Conservation (phyloP, 2,329 filamentous ascomycete genomes). For the Pseudogymnoascus verrucosus region DNA sequence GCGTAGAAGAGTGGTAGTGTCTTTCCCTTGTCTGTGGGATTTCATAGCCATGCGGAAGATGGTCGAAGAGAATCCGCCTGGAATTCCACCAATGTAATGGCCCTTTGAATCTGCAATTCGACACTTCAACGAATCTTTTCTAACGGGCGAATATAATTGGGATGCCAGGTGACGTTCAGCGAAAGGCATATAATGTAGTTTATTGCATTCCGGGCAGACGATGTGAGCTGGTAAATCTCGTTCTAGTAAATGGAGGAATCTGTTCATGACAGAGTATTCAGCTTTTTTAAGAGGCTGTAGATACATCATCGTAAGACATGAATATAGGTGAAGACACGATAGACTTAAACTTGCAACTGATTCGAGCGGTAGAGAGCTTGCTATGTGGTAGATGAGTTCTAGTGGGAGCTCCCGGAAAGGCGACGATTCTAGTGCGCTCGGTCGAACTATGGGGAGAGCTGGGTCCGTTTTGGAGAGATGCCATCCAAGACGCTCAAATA, state of each 20-base stretch:
- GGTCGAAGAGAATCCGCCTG: constrained; percentile 13
- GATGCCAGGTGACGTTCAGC: constrained; percentile 7
- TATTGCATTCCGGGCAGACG: constrained; percentile 11
- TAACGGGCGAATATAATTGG: not conserved
- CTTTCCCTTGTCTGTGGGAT: constrained; percentile 11
- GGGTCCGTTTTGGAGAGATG: not conserved
- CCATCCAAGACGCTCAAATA: not conserved
- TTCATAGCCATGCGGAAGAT: constrained; percentile 17
- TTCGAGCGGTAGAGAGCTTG: constrained; percentile 11
- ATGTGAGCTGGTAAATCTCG: constrained; percentile 13
- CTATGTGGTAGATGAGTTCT: constrained; percentile 15
- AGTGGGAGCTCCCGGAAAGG: constrained; percentile 13
- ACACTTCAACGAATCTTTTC: constrained; percentile 9
- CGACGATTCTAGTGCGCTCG: constrained; percentile 6
- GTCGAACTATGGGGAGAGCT: not conserved
- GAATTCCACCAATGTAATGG: not conserved
- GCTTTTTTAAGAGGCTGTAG: constrained; percentile 12
- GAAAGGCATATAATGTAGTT: constrained; percentile 13
- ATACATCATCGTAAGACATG: constrained; percentile 9
- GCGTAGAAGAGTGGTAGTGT: constrained; percentile 1
- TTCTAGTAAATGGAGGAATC: constrained; percentile 13
- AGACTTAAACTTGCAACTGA: constrained; percentile 11
- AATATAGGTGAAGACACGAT: constrained; percentile 10
- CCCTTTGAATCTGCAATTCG: constrained; percentile 7
- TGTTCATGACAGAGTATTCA: not conserved